Evolutionary conservation across 2,329 filamentous ascomycete genomes (phyloP), one percentile per base, ranked within the genome.

Genomic region (Penicillium sp.): DNA sequence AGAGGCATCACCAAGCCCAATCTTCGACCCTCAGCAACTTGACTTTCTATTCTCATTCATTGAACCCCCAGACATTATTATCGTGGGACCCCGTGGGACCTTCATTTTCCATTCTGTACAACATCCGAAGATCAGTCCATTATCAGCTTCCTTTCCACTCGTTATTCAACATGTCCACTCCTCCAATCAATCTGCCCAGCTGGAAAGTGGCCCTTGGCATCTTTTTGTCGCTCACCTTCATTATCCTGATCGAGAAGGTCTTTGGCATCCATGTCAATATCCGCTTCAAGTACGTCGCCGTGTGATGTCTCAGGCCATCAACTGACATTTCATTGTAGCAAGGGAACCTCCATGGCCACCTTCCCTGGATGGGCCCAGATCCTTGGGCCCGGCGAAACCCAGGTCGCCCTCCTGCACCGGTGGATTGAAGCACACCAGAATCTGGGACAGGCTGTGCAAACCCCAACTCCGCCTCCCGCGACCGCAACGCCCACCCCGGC

Each of bases 211-310:
- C 37, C 33, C 4, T 33, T 4, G 52, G 43, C 19, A 47, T 54
- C 33, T 31, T 42, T 26, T 5, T 54, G 23, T 54, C 52, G 23
- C 13, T 54, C 43, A 54, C 52, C 6, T 46, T 37, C 45, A 39
- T 54, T 25, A 39, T 54, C n/a, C 13, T 54, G 10, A 54, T 54
- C 25, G 52, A 54, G 33, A 54, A 54, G 25, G 8, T 49, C 16
- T 54, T 44, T 31, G 27, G 50, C 9, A 43, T 52, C 26, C 37
- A 52, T n/a, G n/a, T 44, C 50, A 52, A 52, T 6, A 27, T 25
- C 13, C 25, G 25, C 13, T 43, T 31, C 26, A 52, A 37, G 52
- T 48, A 54, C 3, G 16, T 16, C 39, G 9, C 23, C 9, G 6
- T 27, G 25, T 10, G 4, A 19, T 27, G 21, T 27, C 19, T 5